These are phyloP conservation scores for Phytophthora nicotianae DNA, from an alignment of 352 stramenopile genomes.

Conservation along the genomic window DNA sequence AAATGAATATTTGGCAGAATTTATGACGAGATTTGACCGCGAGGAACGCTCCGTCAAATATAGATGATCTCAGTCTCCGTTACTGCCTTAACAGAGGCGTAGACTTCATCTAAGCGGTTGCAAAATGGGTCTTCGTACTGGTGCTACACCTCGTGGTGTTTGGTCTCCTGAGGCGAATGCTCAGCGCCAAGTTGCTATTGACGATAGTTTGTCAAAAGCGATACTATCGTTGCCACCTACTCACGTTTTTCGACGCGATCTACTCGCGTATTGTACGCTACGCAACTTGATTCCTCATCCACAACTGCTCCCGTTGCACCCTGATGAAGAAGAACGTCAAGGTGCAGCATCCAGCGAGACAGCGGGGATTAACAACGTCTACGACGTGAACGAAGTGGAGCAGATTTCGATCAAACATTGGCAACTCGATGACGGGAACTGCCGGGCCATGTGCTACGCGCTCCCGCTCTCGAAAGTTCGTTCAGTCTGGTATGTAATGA, in stretches of 20 bases:
- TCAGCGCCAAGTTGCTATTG: constrained; percentile 21
- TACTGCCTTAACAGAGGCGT: too few relatives aligned
- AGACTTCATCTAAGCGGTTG: too few relatives aligned
- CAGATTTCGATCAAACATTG: constrained; percentile 64
- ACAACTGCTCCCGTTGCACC: constrained; percentile 63
- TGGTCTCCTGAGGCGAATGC: constrained; percentile 65
- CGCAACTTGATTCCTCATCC: constrained; percentile 63
- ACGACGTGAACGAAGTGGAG: constrained; percentile 70
- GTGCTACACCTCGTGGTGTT: constrained; percentile 15
- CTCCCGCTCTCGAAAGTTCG: constrained; percentile 56
- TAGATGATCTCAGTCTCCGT: not conserved
- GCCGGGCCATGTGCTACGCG: constrained; percentile 57
- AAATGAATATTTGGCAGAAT: too few relatives aligned
- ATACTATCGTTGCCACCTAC: constrained; percentile 30
- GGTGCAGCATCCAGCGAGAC: constrained; percentile 38
- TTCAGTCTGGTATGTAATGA: constrained; percentile 51
- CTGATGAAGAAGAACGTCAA: constrained; percentile 61
- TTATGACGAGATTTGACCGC: too few relatives aligned
- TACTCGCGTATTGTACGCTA: constrained; percentile 66
- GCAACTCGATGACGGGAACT: constrained; percentile 68
- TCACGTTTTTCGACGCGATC: constrained; percentile 60
- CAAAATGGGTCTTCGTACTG: too few relatives aligned
- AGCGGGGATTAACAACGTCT: constrained; percentile 34
- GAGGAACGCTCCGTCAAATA: too few relatives aligned
- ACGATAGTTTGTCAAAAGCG: constrained; percentile 27